Evolutionary conservation across 495 filamentous ascomycete species (phyloP), one percentile per base, ranked within the genome.

Genomic region (Penicillium mononematosum): DNA sequence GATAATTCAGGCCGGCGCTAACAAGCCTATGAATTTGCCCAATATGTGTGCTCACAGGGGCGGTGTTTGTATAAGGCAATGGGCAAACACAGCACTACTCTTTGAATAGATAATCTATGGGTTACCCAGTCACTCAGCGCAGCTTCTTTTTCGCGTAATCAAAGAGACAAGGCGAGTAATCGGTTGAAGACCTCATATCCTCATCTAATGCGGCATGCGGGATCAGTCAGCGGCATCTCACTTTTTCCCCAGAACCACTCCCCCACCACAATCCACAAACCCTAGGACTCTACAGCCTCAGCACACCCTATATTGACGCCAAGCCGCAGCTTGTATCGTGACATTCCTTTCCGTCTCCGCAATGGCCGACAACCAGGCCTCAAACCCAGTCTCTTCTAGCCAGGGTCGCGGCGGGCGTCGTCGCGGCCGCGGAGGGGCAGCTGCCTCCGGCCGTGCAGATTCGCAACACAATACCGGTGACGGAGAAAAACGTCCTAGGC

Each of bases 301-400:
- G 49, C 25, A 9, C 36, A 19, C 52, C 27, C 43, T 52, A 39
- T 48, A 68, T 59, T 60, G 63, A 55, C 44, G 14, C 22, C 36
- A 48, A 29, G 7, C 31, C 55, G 27, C 24, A 31, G 43, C 42
- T 45, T 39, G 31, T n/a, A 38, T 49, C 20, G 59, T 46, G 51
- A 54, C 31, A 32, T 24, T 31, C 36, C 38, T 32, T 12, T 1
- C 38, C 41, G 22, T 61, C 24, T 53, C 47, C 55, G 50, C 64
- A 48, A 77, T 77, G 74, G 68, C 74, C 62, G 74, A 77, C 39
- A 63, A 64, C 48, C 64, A 69, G 48, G 54, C 68, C n/a, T 32
- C 69, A 31, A 50, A 61, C 31, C 56, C 67, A 42, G 66, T 58
- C 42, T 66, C 70, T 49, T 66, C 73, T 63, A 58, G 61, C 63